Conservation (phyloP, 257 asterid genomes). For the Anisodus tanguticus region DNA sequence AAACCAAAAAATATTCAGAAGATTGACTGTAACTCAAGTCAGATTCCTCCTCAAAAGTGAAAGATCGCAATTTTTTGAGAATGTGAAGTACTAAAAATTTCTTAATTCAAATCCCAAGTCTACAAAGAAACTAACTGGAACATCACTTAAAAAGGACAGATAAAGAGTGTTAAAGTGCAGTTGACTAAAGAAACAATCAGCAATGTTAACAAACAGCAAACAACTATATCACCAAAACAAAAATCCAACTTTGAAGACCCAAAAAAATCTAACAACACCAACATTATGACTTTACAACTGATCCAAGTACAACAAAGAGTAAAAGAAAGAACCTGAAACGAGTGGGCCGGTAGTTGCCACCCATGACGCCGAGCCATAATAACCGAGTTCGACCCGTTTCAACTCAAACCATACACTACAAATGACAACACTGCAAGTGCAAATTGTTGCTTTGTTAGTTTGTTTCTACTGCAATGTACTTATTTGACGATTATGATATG, state of each 20-base stretch:
- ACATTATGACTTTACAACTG: constrained; percentile 22
- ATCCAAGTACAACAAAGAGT: constrained; percentile 10
- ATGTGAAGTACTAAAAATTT: not conserved
- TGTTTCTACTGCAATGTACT: too few relatives aligned
- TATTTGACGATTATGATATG: not conserved
- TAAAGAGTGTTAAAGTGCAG: constrained; percentile 13
- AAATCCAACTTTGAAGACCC: not conserved
- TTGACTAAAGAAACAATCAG: constrained; percentile 41
- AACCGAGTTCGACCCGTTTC: constrained; percentile 36
- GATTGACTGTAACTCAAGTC: not conserved
- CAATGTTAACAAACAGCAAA: constrained; percentile 15
- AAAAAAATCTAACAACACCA: constrained; percentile 28
- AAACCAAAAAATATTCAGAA: not conserved
- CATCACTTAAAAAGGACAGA: not conserved
- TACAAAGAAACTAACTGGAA: not conserved
- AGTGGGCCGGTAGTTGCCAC: constrained; percentile 99
- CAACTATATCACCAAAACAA: not conserved
- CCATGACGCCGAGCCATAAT: constrained; percentile 97
- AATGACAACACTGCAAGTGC: not conserved
- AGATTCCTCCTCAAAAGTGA: not conserved
- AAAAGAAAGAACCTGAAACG: constrained; percentile 72
- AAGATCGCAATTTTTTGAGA: not conserved
- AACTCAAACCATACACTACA: constrained; percentile 47
- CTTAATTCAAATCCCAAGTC: constrained; percentile 3
- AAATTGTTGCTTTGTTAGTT: too few relatives aligned